Base-by-base conservation (phyloP, 345 rosid species). In the Crucihimalaya himalaica region DNA sequence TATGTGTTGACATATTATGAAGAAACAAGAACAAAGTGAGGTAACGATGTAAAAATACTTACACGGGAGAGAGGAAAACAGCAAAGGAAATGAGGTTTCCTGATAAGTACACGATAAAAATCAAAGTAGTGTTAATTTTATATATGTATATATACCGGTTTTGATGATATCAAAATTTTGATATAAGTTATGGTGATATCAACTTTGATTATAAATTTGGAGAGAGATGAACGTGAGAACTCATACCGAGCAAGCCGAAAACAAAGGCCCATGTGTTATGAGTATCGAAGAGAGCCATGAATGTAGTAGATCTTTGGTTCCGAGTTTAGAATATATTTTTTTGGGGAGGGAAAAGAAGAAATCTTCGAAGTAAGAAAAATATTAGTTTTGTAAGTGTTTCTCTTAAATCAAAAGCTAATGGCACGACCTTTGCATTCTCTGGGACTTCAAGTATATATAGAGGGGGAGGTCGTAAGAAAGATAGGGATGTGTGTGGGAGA, bases 11-110 rank as follows among this genome's bases (percentile, higher is more conserved):
- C 23, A 70, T 29, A 45, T 54, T 28, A 19, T 15, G 18, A 48
- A 34, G 37, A 61, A 71, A 46, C 61, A 64, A 65, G 50, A 74
- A 65, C 53, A 57, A 15, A 37, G 34, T 4, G 48, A 71, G 32
- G 47, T 58, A 35, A 15, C 4, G 65, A 75, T 75, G 62, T 60
- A 34, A 70, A 40, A 47, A 4, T n/a, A 83, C 97, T 87, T 81
- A 89, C 97, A 83, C 56, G 3, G 97, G 97, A 13, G 96, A 81
- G 53, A 91, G 88, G 76, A 81, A 87, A 56, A 84, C 88, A 72
- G 78, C 71, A 71, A 81, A 80, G 34, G 93, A 89, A 75, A 84
- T 68, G 60, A 91, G 62, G 77, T 87, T 91, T 57, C 97, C 97
- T 87, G 72, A 31, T 79, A 58, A 42, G 20, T 15, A 69, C 5